These are phyloP conservation scores for Fusarium sambucinum DNA, from an alignment of 2,329 filamentous ascomycete genomes.

Conservation along the genomic window DNA sequence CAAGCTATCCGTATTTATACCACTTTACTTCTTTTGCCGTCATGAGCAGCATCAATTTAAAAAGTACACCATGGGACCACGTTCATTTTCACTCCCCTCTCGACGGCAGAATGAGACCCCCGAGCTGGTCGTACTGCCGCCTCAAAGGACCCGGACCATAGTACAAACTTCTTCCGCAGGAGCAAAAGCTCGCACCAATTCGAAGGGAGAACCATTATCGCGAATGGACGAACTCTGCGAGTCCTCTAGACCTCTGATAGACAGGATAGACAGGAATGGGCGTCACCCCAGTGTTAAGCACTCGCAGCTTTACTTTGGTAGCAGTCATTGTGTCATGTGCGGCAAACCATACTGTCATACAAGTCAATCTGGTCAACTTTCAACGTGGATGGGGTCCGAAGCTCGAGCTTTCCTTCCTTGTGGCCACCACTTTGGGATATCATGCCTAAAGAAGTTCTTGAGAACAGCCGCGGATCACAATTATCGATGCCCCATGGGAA, in stretches of 20 bases:
- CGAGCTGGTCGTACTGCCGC: neutral
- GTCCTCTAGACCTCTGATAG: neutral
- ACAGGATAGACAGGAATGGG: neutral
- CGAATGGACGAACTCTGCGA: neutral
- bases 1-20: neutral
- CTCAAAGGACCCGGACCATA: neutral
- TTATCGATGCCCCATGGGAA: neutral
- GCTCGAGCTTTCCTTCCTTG: slow-evolving; percentile 43
- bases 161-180: neutral
- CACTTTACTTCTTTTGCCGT: neutral
- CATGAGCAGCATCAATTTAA: neutral
- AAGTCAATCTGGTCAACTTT: too few species aligned
- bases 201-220: neutral
- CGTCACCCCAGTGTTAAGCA: neutral
- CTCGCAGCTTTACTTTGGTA: neutral
- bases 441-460: slow-evolving; percentile 28
- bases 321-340: slow-evolving; percentile 10
- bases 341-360: neutral
- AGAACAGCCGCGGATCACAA: neutral
- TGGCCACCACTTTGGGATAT: slow-evolving; percentile 45
- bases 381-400: slow-evolving; percentile 13
- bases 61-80: neutral
- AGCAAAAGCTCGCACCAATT: neutral
- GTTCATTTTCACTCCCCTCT: neutral
- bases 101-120: neutral